Evolutionary conservation across 2,329 filamentous ascomycete genomes (phyloP).

Genomic region (Fusarium lateritium): DNA sequence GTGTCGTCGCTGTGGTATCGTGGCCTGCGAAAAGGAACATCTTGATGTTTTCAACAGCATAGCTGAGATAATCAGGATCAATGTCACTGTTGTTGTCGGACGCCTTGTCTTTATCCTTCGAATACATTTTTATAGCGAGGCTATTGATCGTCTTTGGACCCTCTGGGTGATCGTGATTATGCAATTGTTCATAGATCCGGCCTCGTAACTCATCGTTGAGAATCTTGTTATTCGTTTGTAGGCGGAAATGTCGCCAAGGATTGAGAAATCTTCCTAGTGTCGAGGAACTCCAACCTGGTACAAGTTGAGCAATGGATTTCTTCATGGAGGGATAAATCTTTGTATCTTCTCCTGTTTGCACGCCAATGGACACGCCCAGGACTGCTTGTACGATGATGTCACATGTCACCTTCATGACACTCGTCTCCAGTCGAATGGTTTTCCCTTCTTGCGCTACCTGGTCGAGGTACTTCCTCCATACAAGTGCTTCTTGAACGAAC

Average conservation of each 20-base stretch:
- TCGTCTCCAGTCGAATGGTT: neutral
- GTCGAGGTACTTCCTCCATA: neutral
- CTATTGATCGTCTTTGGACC: slow-evolving; percentile 11
- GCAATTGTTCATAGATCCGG: neutral
- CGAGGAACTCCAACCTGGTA: slow-evolving; percentile 1
- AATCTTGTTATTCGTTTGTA: neutral
- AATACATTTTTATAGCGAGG: neutral
- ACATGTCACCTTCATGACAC: slow-evolving; percentile 12
- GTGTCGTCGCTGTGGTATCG: slow-evolving; percentile 5
- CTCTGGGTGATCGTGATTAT: neutral
- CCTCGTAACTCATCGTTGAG: neutral
- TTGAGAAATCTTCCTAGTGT: slow-evolving; percentile 3
- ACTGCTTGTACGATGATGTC: slow-evolving; percentile 12
- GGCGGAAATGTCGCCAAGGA: neutral
- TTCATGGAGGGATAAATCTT: slow-evolving; percentile 1
- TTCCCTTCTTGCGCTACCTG: neutral
- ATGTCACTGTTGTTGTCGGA: neutral
- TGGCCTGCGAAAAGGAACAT: slow-evolving; percentile 25
- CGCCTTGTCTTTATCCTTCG: neutral
- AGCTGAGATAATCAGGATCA: neutral
- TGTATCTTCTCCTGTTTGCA: neutral
- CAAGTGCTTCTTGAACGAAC: neutral
- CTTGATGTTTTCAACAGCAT: slow-evolving; percentile 1
- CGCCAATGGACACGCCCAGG: slow-evolving; percentile 1
- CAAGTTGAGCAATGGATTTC: slow-evolving; percentile 1